These are phyloP conservation scores for Russula sp. DNA, from an alignment of 768 basidiomycete genomes.

Conservation along the genomic window DNA sequence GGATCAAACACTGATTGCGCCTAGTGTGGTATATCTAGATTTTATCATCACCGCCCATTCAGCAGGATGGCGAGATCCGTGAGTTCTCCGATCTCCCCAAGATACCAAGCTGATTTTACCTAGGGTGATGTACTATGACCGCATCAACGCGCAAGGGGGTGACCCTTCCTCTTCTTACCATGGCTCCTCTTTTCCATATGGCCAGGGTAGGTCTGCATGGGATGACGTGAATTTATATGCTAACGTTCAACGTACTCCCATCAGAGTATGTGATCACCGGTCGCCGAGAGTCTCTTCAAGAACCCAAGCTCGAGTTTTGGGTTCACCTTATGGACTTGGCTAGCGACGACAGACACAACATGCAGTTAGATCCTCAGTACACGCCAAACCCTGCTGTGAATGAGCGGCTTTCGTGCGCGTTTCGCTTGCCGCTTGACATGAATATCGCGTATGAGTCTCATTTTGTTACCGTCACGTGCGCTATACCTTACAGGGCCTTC, in stretches of 20 bases:
- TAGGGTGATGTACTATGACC: not conserved
- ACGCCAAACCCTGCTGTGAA: slow-evolving; percentile 1
- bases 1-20: not conserved
- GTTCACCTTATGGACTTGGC: slow-evolving; percentile 3
- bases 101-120: not conserved
- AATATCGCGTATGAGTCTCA: slow-evolving; percentile 4
- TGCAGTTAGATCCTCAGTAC: slow-evolving; percentile 7
- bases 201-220: slow-evolving; percentile 4
- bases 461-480: not conserved
- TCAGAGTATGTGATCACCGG: slow-evolving; percentile 7
- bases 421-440: slow-evolving; percentile 4
- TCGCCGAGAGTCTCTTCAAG: not conserved
- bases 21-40: not conserved
- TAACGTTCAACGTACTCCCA: not conserved
- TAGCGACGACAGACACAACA: slow-evolving; percentile 3
- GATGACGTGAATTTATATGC: not conserved
- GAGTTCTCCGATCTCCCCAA: not conserved
- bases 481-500: not conserved
- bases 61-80: slow-evolving; percentile 1
- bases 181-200: not conserved
- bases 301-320: not conserved
- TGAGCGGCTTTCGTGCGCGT: not conserved
- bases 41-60: not conserved
- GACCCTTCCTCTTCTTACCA: not conserved
- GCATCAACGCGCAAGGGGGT: not conserved